Percentiles rank a stretch among this genome's conserved stretches.
Evolutionary conservation across 2,329 filamentous ascomycete species (phyloP).

Genomic region (Aspergillus sp.): DNA sequence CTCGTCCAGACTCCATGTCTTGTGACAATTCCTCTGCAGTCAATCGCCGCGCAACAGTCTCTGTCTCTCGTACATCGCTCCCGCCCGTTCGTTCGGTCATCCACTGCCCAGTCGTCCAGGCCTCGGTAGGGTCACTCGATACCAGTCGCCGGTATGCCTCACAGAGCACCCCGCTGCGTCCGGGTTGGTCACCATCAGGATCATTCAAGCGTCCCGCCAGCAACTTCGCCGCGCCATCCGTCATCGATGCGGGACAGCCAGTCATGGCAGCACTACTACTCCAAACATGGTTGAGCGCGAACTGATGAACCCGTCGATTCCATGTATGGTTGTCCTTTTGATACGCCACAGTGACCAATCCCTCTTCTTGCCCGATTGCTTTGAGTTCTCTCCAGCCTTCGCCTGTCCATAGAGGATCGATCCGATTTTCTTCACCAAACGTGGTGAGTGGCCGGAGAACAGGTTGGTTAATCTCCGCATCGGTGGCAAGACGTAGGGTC

Average conservation of each 20-base stretch:
- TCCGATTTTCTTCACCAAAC: not conserved
- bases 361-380: constrained; percentile 18
- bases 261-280: constrained; percentile 18
- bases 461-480: too few species aligned
- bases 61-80: constrained; percentile 61
- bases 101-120: constrained; percentile 70
- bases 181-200: not conserved
- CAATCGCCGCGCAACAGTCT: constrained; percentile 48
- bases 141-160: not conserved
- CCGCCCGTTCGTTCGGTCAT: constrained; percentile 68
- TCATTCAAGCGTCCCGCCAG: constrained; percentile 4
- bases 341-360: constrained; percentile 18
- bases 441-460: too few species aligned
- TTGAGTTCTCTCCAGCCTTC: constrained; percentile 21
- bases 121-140: not conserved
- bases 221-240: constrained; percentile 20
- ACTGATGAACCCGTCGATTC: constrained; percentile 16
- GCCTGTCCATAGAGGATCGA: constrained; percentile 17
- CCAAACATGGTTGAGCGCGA: constrained; percentile 17
- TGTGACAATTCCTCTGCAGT: constrained; percentile 14
- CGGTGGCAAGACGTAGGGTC: too few species aligned
- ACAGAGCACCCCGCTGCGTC: not conserved
- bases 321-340: constrained; percentile 4
- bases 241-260: constrained; percentile 22
- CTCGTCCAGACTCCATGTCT: constrained; percentile 3